Percentiles rank a stretch among this genome's conserved stretches.
These are phyloP conservation scores for Limtongia smithiae DNA, from an alignment of 805 yeast genomes.

Conservation along the genomic window DNA sequence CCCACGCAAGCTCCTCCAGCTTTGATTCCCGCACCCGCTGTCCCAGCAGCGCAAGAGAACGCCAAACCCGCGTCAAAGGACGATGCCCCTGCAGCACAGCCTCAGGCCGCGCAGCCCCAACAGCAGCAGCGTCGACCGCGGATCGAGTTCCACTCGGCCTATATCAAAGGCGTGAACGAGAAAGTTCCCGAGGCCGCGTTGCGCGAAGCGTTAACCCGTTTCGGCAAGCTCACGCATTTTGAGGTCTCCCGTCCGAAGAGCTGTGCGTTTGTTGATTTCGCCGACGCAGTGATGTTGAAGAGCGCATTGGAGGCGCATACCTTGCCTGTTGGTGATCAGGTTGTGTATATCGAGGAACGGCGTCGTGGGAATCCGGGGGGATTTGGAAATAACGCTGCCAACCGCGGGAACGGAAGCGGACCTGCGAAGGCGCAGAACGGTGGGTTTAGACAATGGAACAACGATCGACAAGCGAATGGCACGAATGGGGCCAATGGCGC, in stretches of 20 bases:
- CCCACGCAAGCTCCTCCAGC: constrained; percentile 30
- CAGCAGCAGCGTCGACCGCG: not conserved
- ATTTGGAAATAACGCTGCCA: not conserved
- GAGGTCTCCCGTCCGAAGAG: constrained; percentile 35
- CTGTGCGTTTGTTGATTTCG: constrained; percentile 41
- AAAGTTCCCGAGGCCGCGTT: constrained; percentile 33
- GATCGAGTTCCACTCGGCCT: constrained; percentile 38
- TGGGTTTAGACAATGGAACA: not conserved
- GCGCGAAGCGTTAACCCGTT: constrained; percentile 33
- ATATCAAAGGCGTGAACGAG: constrained; percentile 37
- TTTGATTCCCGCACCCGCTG: constrained; percentile 14
- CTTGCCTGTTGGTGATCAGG: constrained; percentile 34
- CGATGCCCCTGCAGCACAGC: constrained; percentile 7
- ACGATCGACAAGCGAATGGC: not conserved
- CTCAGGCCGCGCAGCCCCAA: not conserved
- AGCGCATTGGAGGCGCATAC: constrained; percentile 36
- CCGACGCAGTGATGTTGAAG: constrained; percentile 34
- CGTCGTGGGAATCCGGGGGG: constrained; percentile 32
- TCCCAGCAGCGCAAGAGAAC: constrained; percentile 7
- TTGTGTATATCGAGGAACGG: constrained; percentile 36
- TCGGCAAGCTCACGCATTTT: constrained; percentile 38
- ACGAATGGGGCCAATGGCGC: too few species aligned
- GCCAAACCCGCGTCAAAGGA: constrained; percentile 20
- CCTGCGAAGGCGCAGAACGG: not conserved
- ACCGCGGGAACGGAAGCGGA: not conserved